Percentiles rank a stretch among this genome's conserved stretches.
phyloP scores from a whole-genome alignment of 1,139 yeast species.

The Pichia sorboxylosa region DNA sequence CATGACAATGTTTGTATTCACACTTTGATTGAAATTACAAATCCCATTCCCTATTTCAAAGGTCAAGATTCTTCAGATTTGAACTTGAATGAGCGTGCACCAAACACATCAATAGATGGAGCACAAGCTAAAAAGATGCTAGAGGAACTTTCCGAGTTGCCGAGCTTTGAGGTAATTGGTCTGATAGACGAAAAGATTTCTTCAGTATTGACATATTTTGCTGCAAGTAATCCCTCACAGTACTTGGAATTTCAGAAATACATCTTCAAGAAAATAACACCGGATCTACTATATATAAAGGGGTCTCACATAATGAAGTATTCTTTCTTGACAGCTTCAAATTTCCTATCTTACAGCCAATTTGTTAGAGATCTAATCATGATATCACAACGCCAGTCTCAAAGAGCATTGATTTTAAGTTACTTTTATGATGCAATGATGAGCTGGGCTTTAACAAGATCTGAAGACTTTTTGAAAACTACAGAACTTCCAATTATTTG shows the following conservation, averaged over 20 bases:
- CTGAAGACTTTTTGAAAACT: constrained; percentile 29
- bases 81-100: background rate
- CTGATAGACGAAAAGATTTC: constrained; percentile 13
- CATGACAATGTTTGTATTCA: constrained; percentile 5
- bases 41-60: background rate
- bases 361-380: constrained; percentile 32
- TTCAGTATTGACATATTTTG: constrained; percentile 17
- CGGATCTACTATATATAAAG: constrained; percentile 34
- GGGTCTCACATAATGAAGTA: constrained; percentile 42
- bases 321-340: constrained; percentile 33
- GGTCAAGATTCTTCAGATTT: background rate
- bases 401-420: constrained; percentile 41
- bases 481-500: constrained; percentile 6
- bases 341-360: constrained; percentile 29
- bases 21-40: constrained; percentile 5
- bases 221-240: constrained; percentile 40
- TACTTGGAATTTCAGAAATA: constrained; percentile 30
- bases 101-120: constrained; percentile 2
- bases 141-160: background rate
- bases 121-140: constrained; percentile 4
- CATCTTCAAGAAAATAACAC: constrained; percentile 24
- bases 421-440: constrained; percentile 40
- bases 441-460: constrained; percentile 48
- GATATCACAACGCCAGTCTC: constrained; percentile 36
- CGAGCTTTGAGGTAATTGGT: constrained; percentile 4